phyloP scores from a whole-genome alignment of 2,329 filamentous ascomycete species.

The Phialophora chinensis region DNA sequence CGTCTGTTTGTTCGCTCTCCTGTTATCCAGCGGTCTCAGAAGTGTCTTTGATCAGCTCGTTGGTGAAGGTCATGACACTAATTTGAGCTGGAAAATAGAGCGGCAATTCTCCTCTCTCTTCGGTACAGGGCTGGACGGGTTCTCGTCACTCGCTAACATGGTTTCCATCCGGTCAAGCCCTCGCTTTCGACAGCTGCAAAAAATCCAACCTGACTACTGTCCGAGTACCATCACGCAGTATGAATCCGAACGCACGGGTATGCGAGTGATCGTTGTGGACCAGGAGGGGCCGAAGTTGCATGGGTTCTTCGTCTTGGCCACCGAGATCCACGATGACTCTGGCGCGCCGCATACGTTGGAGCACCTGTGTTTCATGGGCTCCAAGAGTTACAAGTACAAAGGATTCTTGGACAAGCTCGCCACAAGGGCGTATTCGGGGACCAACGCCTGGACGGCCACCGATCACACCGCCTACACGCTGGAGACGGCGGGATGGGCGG shows the following conservation, averaged over 20 bases:
- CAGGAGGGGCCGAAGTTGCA: slow-evolving; percentile 92
- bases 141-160: slow-evolving; percentile 22
- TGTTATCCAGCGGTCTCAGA: background rate
- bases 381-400: slow-evolving; percentile 91
- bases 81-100: slow-evolving; percentile 15
- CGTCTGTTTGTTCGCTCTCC: slow-evolving; percentile 14
- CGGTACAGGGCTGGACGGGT: background rate
- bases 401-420: slow-evolving; percentile 93
- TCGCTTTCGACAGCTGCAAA: slow-evolving; percentile 78
- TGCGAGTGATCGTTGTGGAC: slow-evolving; percentile 92
- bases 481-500: slow-evolving; percentile 95
- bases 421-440: slow-evolving; percentile 88
- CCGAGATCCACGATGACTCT: slow-evolving; percentile 96
- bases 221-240: slow-evolving; percentile 90
- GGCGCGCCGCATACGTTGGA: slow-evolving; percentile 88
- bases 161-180: slow-evolving; percentile 26
- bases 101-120: slow-evolving; percentile 3
- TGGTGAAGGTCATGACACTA: slow-evolving; percentile 10
- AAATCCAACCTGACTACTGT: slow-evolving; percentile 88
- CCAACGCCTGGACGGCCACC: slow-evolving; percentile 96
- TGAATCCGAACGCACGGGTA: slow-evolving; percentile 91
- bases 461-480: slow-evolving; percentile 97
- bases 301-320: slow-evolving; percentile 93
- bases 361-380: slow-evolving; percentile 86
- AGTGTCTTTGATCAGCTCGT: background rate